These are phyloP conservation scores for Effrenium voratum DNA, from an alignment of 73 alveolate genomes.

Conservation along the genomic window DNA sequence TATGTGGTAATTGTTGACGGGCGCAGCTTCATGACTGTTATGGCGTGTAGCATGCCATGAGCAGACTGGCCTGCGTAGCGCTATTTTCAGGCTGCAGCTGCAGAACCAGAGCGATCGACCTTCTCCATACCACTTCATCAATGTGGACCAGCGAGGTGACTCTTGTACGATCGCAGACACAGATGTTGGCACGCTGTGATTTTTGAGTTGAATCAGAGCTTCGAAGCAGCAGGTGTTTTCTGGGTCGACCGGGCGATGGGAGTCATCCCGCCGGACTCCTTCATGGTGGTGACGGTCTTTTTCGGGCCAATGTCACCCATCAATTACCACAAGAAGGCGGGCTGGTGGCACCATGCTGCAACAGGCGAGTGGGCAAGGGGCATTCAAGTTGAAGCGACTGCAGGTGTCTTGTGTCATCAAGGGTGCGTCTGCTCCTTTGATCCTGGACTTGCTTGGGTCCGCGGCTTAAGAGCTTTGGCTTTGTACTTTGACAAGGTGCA, in stretches of 20 bases:
- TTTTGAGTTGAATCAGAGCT: background rate
- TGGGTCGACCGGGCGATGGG: slow-evolving; percentile 94
- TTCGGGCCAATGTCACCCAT: slow-evolving; percentile 86
- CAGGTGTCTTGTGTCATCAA: slow-evolving; percentile 77
- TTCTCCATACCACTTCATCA: slow-evolving; percentile 81
- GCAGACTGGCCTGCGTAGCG: background rate
- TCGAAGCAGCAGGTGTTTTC: slow-evolving; percentile 46
- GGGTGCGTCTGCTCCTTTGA: slow-evolving; percentile 71
- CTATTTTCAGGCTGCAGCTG: slow-evolving; percentile 92
- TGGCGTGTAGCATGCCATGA: background rate
- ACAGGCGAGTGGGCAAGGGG: background rate
- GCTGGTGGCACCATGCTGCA: background rate
- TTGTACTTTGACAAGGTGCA: slow-evolving; percentile 67
- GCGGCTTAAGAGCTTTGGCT: slow-evolving; percentile 7
- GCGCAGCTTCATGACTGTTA: background rate
- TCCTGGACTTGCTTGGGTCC: slow-evolving; percentile 64
- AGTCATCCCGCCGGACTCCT: slow-evolving; percentile 89
- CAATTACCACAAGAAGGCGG: slow-evolving; percentile 87
- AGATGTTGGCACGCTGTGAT: background rate
- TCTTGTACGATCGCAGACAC: background rate
- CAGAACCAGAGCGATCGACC: slow-evolving; percentile 82
- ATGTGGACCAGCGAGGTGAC: slow-evolving; percentile 80
- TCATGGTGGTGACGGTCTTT: slow-evolving; percentile 89
- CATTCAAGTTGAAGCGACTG: background rate
- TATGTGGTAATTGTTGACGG: background rate